phyloP scores from a whole-genome alignment of 2,329 filamentous ascomycete species.

The Aspergillus brunneoviolaceus region DNA sequence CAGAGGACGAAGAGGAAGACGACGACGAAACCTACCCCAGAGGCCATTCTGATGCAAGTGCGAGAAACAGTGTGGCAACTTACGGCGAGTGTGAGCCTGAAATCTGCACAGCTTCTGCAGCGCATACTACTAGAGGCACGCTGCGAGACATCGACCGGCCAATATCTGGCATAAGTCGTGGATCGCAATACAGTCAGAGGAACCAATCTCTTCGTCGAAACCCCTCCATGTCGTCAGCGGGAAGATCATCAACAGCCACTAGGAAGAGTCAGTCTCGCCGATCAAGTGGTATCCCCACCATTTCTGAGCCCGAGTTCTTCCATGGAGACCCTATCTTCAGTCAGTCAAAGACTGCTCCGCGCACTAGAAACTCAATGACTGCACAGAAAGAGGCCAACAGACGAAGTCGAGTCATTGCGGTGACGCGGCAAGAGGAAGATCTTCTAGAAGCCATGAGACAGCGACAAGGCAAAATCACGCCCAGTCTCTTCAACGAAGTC shows the following conservation, averaged over 20 bases:
- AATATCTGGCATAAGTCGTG: slow-evolving; percentile 27
- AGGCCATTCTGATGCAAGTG: slow-evolving; percentile 11
- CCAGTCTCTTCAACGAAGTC: slow-evolving; percentile 38
- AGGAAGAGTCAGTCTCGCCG: slow-evolving; percentile 28
- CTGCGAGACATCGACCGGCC: slow-evolving; percentile 31
- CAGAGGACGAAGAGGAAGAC: slow-evolving; percentile 46
- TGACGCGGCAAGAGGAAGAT: slow-evolving; percentile 54
- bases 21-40: slow-evolving; percentile 22
- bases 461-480: slow-evolving; percentile 49
- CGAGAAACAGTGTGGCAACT: slow-evolving; percentile 42
- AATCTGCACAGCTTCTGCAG: slow-evolving; percentile 43
- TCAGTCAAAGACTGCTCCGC: slow-evolving; percentile 17
- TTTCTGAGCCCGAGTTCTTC: slow-evolving; percentile 34
- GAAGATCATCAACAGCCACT: slow-evolving; percentile 26
- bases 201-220: slow-evolving; percentile 21
- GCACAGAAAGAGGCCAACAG: slow-evolving; percentile 35
- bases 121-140: slow-evolving; percentile 33
- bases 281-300: slow-evolving; percentile 34
- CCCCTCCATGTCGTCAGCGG: slow-evolving; percentile 29
- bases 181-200: slow-evolving; percentile 24
- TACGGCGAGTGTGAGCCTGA: slow-evolving; percentile 44
- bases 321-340: slow-evolving; percentile 25
- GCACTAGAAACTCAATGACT: slow-evolving; percentile 8
- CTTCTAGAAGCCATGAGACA: slow-evolving; percentile 52
- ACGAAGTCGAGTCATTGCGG: slow-evolving; percentile 51